Evolutionary conservation across 805 yeast species (phyloP).

Genomic region (Starmerella potacharoeniae): DNA sequence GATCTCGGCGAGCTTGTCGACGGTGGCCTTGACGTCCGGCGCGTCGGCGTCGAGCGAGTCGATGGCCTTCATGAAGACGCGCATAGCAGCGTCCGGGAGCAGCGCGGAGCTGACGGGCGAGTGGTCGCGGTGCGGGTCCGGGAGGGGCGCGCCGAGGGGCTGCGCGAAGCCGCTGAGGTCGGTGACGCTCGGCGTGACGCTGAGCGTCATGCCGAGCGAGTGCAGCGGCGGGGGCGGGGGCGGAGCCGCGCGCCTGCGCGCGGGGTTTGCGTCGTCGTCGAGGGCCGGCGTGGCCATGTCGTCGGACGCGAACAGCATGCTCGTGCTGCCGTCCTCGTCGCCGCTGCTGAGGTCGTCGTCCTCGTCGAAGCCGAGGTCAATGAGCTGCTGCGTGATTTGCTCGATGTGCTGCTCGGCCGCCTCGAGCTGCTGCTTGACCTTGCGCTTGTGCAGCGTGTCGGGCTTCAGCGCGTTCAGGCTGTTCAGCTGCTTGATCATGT

Average conservation of each 20-base stretch:
- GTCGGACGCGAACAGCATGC: conserved; percentile 1
- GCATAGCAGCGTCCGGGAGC: conserved; percentile 3
- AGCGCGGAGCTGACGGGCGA: not conserved
- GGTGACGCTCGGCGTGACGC: conserved; percentile 14
- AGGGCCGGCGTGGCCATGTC: not conserved
- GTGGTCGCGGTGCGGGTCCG: not conserved
- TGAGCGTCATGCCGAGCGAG: conserved; percentile 2
- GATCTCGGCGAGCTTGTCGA: conserved; percentile 13
- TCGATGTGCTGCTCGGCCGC: conserved; percentile 18
- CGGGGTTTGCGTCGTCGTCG: conserved; percentile 2
- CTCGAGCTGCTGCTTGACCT: conserved; percentile 18
- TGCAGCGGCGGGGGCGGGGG: conserved; percentile 1
- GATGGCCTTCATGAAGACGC: conserved; percentile 1
- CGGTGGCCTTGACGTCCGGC: conserved; percentile 6
- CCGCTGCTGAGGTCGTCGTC: conserved; percentile 31
- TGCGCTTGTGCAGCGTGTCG: conserved; percentile 11
- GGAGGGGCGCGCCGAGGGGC: not conserved
- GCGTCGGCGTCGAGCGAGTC: conserved; percentile 14
- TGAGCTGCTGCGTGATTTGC: conserved; percentile 14
- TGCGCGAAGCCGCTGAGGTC: conserved; percentile 4
- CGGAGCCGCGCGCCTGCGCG: conserved; percentile 26
- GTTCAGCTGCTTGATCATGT: conserved; percentile 9
- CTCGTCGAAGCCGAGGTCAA: conserved; percentile 40
- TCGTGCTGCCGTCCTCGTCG: conserved; percentile 9
- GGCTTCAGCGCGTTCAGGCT: conserved; percentile 2